phyloP scores from a whole-genome alignment of 2,329 filamentous ascomycete species.

The Didymella lethalis region DNA sequence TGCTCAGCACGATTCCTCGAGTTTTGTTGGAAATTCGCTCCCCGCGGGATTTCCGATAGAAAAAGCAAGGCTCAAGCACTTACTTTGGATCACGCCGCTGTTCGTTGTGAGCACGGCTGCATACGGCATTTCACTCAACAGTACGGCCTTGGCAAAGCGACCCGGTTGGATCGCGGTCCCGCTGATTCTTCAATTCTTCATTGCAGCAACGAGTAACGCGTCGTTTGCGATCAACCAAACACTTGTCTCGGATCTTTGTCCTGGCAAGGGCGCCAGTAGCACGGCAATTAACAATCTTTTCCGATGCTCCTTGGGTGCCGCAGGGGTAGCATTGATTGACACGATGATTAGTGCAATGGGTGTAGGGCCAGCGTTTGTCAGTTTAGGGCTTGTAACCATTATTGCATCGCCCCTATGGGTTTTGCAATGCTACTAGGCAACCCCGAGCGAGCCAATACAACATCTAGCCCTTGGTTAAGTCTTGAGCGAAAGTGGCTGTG shows the following conservation, averaged over 20 bases:
- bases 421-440: not conserved
- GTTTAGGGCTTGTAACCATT: constrained; percentile 19
- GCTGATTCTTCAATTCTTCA: constrained; percentile 37
- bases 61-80: not conserved
- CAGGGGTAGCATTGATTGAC: constrained; percentile 66
- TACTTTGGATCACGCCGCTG: not conserved
- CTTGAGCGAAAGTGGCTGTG: too few species aligned
- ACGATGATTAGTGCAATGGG: constrained; percentile 66
- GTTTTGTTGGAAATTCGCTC: not conserved
- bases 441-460: too few species aligned
- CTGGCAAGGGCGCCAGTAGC: constrained; percentile 66
- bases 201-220: constrained; percentile 47
- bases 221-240: constrained; percentile 66
- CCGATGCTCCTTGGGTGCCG: constrained; percentile 68
- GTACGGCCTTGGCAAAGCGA: constrained; percentile 33
- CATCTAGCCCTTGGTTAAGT: too few species aligned
- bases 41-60: not conserved
- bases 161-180: constrained; percentile 26
- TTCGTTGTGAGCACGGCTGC: not conserved
- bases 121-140: constrained; percentile 33
- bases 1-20: constrained; percentile 18
- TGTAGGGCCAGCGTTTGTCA: constrained; percentile 59
- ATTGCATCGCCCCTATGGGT: not conserved
- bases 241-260: constrained; percentile 69
- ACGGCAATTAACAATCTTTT: constrained; percentile 71